These are phyloP conservation scores for Neurospora tetraspora DNA, from an alignment of 495 filamentous ascomycete species.

Conservation along the genomic window DNA sequence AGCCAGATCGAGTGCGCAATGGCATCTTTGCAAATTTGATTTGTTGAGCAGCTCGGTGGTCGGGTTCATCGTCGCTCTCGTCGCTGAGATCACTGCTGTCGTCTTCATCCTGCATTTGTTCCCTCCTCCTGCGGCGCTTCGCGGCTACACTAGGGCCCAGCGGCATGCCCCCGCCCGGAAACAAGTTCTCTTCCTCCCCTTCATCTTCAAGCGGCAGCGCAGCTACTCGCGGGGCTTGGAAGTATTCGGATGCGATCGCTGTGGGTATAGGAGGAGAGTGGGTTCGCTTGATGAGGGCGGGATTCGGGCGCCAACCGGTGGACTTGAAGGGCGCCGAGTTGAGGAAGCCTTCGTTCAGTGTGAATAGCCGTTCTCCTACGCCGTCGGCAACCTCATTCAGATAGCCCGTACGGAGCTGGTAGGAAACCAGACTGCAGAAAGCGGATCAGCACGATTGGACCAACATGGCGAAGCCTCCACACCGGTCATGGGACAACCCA, in stretches of 20 bases:
- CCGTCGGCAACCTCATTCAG: conserved; percentile 86
- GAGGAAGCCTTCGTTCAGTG: conserved; percentile 77
- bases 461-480: background rate
- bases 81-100: conserved; percentile 96
- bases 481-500: background rate
- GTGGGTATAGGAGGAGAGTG: conserved; percentile 96
- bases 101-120: conserved; percentile 88
- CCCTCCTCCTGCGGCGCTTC: conserved; percentile 49
- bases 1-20: conserved; percentile 73
- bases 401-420: conserved; percentile 87
- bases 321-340: conserved; percentile 93
- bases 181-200: conserved; percentile 69
- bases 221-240: conserved; percentile 53
- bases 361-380: conserved; percentile 90
- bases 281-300: conserved; percentile 72
- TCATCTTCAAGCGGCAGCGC: conserved; percentile 59
- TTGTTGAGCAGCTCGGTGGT: conserved; percentile 58
- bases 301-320: conserved; percentile 79
- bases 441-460: conserved; percentile 1
- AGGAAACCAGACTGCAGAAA: conserved; percentile 67
- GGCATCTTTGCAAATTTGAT: conserved; percentile 96
- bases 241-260: conserved; percentile 83
- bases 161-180: conserved; percentile 65
- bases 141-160: conserved; percentile 54
- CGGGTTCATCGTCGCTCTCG: conserved; percentile 85